These are phyloP conservation scores for Apiospora saccharicola DNA, from an alignment of 2,329 filamentous ascomycete species.

Conservation along the genomic window DNA sequence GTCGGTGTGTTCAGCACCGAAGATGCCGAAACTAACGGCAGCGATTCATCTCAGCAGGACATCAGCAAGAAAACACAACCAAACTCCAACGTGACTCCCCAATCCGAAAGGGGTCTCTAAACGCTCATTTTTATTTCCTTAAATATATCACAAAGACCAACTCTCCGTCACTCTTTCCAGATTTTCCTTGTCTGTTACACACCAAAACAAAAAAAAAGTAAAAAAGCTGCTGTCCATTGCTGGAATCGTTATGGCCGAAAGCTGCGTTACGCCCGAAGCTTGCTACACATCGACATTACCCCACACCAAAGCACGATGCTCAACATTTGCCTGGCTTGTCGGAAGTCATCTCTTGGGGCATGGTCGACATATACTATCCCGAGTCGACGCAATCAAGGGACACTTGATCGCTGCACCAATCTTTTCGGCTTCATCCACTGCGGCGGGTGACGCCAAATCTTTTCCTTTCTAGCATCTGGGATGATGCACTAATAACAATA, in stretches of 20 bases:
- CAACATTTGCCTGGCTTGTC: background rate
- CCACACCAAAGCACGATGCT: background rate
- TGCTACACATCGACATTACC: background rate
- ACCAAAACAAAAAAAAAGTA: constrained; percentile 6
- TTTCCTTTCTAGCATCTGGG: constrained; percentile 11
- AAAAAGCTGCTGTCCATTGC: constrained; percentile 20
- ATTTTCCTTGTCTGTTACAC: constrained; percentile 21
- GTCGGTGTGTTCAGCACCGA: background rate
- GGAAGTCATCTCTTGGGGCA: background rate
- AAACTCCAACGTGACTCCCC: constrained; percentile 13
- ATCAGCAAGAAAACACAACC: constrained; percentile 17
- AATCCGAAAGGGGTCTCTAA: background rate
- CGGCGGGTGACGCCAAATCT: background rate
- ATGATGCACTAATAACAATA: constrained; percentile 11
- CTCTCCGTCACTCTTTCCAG: constrained; percentile 7
- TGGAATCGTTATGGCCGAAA: background rate
- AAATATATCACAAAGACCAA: constrained; percentile 14
- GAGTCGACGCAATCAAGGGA: background rate
- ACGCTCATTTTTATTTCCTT: constrained; percentile 16
- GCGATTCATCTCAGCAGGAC: constrained; percentile 18
- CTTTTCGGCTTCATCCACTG: background rate
- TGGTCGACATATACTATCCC: background rate
- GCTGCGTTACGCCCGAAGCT: background rate
- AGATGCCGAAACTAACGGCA: constrained; percentile 4
- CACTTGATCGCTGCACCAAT: constrained; percentile 5